Conservation (phyloP, 2,329 filamentous ascomycete genomes). For the Penicillium sp. region DNA sequence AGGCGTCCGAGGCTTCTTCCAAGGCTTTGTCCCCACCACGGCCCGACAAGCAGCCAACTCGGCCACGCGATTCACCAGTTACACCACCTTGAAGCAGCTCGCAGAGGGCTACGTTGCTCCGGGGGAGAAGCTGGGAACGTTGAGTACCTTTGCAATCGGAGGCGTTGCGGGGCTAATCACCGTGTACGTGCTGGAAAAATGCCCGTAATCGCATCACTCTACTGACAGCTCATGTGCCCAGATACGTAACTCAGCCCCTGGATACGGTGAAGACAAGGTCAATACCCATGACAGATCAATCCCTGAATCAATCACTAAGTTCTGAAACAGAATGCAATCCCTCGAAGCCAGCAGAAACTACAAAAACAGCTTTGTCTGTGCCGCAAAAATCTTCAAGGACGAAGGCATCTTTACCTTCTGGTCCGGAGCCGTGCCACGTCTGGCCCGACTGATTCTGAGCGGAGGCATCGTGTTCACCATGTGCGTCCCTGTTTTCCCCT, state of each 20-base stretch:
- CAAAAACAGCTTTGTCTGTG: conserved; percentile 84
- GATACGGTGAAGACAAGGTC: conserved; percentile 89
- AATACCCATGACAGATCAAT: conserved; percentile 3
- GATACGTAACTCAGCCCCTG: conserved; percentile 63
- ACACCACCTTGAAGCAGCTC: conserved; percentile 85
- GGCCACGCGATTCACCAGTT: conserved; percentile 84
- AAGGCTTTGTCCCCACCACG: conserved; percentile 93
- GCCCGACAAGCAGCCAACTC: conserved; percentile 93
- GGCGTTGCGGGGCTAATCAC: conserved; percentile 87
- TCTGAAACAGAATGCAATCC: conserved; percentile 75
- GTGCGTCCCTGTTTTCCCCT: conserved; percentile 45
- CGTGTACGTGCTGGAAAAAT: conserved; percentile 53
- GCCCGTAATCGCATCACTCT: neutral
- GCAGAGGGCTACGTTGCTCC: conserved; percentile 90
- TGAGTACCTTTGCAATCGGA: conserved; percentile 88
- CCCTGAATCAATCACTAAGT: conserved; percentile 12
- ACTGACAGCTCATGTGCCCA: conserved; percentile 17
- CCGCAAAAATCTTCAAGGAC: conserved; percentile 76
- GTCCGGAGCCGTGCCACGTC: conserved; percentile 83
- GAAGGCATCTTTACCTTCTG: conserved; percentile 90
- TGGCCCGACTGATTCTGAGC: conserved; percentile 82
- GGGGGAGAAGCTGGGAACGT: conserved; percentile 85
- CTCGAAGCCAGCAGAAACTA: conserved; percentile 79
- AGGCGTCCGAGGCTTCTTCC: conserved; percentile 89
- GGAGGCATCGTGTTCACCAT: conserved; percentile 98